Evolutionary conservation across 768 basidiomycete species (phyloP), one percentile per base, ranked within the genome.

Genomic region (Hygrocybe coccinea): DNA sequence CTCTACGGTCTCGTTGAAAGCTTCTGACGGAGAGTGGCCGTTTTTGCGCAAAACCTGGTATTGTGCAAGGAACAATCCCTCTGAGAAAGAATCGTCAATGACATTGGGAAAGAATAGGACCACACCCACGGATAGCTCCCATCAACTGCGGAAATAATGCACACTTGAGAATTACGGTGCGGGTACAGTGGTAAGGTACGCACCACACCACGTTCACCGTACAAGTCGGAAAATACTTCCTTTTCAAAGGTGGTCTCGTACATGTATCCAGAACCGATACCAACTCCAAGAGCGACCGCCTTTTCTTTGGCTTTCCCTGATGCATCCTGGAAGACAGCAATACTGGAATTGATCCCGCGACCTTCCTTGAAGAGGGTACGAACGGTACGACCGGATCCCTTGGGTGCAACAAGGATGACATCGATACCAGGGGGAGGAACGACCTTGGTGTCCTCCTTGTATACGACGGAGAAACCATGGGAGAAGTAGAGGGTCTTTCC

Each of bases 401-500:
- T 99, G 64, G 97, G 97, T 10, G 97, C 97, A 57, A 97, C 95
- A 64, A 99, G 91, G 72, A 99, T 98, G 65, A 99, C 97, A 70
- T 99, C 97, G 61, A 99, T 91, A 68, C 97, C 93, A 17, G 79
- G 66, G 45, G 97, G 97, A 59, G 93, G 90, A 54, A 95, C 65
- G 62, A 99, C 93, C 55, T 95, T 81, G 62, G 97, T 99, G 73
- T 97, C 92, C 5, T 99, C 84, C 81, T 95, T 92, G 85, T 87
- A 99, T 53, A 99, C 93, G 61, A 98, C 83, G 61, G 95, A 98
- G 87, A 99, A 99, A 67, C 97, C 97, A 72, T 99, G 97, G 5
- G 95, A 93, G 81, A 99, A 99, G 86, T 99, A 99, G 60, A 99
- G 88, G n/a, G 97, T 99, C 83, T 99, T 98, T 77, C 91, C 97